Evolutionary conservation across 164 flowering plant species (phyloP).

Genomic region (Stephania yunnanensis): DNA sequence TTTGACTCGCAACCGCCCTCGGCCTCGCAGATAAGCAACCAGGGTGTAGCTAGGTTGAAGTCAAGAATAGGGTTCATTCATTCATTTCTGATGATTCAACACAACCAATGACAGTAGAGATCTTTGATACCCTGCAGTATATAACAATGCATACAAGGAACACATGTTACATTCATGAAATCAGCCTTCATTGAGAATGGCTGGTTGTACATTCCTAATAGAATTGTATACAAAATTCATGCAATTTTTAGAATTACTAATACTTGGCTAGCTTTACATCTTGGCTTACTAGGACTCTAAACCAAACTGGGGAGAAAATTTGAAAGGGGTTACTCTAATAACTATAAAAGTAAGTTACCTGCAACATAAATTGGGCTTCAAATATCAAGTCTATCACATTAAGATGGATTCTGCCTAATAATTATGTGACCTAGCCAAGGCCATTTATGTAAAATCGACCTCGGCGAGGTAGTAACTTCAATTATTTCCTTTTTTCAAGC

Average conservation of each 20-base stretch:
- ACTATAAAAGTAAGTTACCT: no score
- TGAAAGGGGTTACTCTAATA: background rate
- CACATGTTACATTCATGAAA: background rate
- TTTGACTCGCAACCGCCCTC: no score
- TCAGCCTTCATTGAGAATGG: background rate
- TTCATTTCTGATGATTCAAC: conserved; percentile 5
- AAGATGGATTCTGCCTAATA: no score
- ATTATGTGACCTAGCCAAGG: background rate
- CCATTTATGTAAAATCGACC: background rate
- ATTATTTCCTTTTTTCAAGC: background rate
- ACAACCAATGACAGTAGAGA: conserved; percentile 1
- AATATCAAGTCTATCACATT: no score
- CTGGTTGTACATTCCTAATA: background rate
- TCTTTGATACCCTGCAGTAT: background rate
- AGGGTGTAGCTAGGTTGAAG: conserved; percentile 5
- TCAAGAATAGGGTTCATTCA: conserved; percentile 3
- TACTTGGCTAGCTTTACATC: no score
- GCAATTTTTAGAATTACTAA: no score
- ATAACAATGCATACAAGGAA: conserved; percentile 1
- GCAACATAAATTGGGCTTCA: no score
- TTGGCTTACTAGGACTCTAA: no score
- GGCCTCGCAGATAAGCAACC: conserved; percentile 1
- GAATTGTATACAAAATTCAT: background rate
- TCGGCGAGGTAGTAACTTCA: background rate
- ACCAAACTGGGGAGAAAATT: no score